Base-by-base conservation (phyloP, 495 filamentous ascomycete species). In the Podospora appendiculata region DNA sequence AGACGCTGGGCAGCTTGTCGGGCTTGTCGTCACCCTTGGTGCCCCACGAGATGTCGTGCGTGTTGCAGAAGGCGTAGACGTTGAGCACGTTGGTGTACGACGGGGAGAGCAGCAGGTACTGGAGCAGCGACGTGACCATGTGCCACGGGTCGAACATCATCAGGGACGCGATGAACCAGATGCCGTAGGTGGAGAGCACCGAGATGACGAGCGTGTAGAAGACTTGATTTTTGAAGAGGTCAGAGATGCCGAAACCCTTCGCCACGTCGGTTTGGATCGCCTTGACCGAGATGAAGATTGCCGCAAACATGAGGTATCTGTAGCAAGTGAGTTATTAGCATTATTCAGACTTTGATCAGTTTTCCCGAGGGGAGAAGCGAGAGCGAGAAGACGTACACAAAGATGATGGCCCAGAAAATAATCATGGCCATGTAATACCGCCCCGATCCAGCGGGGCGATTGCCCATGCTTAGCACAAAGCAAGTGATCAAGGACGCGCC, bases 41-140 rank as follows among this genome's bases (percentile, higher is more conserved):
- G 79, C 93, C 93, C 93, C 93, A 99, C 11, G 93, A 96, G 46
- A 99, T 94, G 73, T 99, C 93, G 74, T 99, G 93, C 89, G 93
- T 97, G 74, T 99, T 99, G 82, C 89, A 92, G 81, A 96, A 99
- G 47, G 91, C 90, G 72, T 99, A 99, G 47, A 99, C 90, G 75
- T 92, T 97, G 62, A 99, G 84, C 52, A 99, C 93, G 73, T 99
- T 99, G 85, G 95, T 89, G 72, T 96, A 99, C 18, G 90, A 95
- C n/a, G 93, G 93, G 74, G 90, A 90, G 57, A 99, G 79, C 38
- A 97, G 82, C 52, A 99, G 83, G 67, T 99, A 99, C 81, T 99
- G 94, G 45, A 96, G 72, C 70, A 96, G 90, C 35, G 81, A 88
- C 32, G 93, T 98, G 72, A 96, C 80, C 88, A 99, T 95, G 69